Conservation (phyloP, 2,329 filamentous ascomycete species). For the Penicillium paneum region DNA sequence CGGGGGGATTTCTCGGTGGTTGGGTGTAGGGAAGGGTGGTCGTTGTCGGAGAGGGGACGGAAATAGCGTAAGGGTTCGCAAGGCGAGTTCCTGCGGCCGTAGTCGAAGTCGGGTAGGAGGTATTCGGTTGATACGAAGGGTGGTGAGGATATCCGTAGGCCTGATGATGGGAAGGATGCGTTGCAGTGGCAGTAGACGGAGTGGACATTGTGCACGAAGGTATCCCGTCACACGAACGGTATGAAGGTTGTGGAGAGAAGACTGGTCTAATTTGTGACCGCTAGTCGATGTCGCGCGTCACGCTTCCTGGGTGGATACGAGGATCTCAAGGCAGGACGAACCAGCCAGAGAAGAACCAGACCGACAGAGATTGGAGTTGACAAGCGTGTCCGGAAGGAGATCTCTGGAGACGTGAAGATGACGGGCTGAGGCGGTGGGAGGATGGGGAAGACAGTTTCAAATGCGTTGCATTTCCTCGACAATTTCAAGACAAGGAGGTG, state of each 20-base stretch:
- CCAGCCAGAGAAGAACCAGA: conserved; percentile 1
- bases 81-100: conserved; percentile 41
- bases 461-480: conserved; percentile 18
- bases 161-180: conserved; percentile 65
- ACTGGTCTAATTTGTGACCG: conserved; percentile 12
- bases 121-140: conserved; percentile 52
- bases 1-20: conserved; percentile 37
- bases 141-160: conserved; percentile 61
- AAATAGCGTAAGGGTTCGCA: conserved; percentile 44
- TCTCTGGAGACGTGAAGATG: conserved; percentile 22
- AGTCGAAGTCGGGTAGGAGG: conserved; percentile 51
- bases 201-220: conserved; percentile 65
- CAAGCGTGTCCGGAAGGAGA: conserved; percentile 13
- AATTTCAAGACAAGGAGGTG: conserved; percentile 13
- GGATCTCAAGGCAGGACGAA: conserved; percentile 1
- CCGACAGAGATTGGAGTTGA: conserved; percentile 3
- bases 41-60: conserved; percentile 34
- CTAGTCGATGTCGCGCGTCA: conserved; percentile 8
- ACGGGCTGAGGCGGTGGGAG: conserved; percentile 21
- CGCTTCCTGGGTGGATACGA: neutral
- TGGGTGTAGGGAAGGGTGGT: conserved; percentile 34
- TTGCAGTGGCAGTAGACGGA: conserved; percentile 72
- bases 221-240: conserved; percentile 30
- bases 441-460: conserved; percentile 10
- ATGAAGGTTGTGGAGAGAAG: conserved; percentile 11